These are phyloP conservation scores for Ophiostoma perfectum DNA, from an alignment of 2,329 filamentous ascomycete genomes.

Conservation along the genomic window DNA sequence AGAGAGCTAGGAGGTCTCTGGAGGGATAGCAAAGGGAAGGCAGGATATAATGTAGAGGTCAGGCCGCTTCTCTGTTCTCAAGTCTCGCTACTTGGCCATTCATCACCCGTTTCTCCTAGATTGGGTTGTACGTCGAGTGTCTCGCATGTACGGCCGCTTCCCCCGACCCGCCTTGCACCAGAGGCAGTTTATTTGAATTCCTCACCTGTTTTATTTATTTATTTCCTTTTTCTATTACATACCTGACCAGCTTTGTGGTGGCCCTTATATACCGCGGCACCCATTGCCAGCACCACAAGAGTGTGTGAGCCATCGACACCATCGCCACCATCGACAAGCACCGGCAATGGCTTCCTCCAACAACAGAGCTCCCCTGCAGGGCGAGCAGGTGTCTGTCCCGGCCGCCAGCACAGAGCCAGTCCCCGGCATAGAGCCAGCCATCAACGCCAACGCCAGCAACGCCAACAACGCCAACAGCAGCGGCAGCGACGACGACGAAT, in stretches of 20 bases:
- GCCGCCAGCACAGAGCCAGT: background rate
- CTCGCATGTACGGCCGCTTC: background rate
- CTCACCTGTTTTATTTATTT: too few species aligned
- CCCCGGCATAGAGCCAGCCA: background rate
- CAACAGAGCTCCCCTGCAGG: slow-evolving; percentile 1
- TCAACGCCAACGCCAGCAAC: background rate
- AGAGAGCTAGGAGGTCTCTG: background rate
- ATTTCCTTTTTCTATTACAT: background rate
- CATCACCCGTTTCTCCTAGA: background rate
- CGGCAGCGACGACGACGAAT: background rate
- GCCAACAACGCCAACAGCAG: background rate
- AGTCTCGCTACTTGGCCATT: background rate
- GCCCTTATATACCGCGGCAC: background rate
- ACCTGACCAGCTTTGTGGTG: background rate
- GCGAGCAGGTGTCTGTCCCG: background rate
- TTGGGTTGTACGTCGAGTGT: slow-evolving; percentile 1
- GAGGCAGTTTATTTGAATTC: background rate
- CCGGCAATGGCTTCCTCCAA: too few species aligned
- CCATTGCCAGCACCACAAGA: background rate
- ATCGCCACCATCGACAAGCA: background rate
- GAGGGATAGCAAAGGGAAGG: background rate
- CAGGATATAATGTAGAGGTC: background rate
- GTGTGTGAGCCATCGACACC: background rate
- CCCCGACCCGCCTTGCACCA: background rate
- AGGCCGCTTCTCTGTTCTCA: background rate